Evolutionary conservation across 1,139 yeast species (phyloP), one percentile per base, ranked within the genome.

Genomic region (Taiozyma sp.): DNA sequence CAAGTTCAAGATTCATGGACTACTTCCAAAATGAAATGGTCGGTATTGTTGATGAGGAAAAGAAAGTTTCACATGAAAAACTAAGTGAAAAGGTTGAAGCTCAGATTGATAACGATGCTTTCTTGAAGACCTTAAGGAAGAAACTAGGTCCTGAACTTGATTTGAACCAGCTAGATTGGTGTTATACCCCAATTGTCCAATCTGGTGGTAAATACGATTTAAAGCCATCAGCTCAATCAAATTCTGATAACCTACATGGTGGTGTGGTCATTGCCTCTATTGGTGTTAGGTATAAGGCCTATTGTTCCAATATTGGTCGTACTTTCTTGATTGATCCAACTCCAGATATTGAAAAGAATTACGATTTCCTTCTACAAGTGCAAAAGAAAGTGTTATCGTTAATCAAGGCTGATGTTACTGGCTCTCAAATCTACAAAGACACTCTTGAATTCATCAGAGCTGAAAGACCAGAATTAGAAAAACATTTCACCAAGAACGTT

Each of bases 291-390:
- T 93, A 90, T 71, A 88, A 85, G 65, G 83, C 88, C 43, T 93
- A 93, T 68, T 89, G 97, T 68, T 85, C 97, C 4, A 89, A 88
- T 62, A 74, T 91, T 48, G 93, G 86, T 13, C 79, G 99, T 68
- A 88, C 97, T 1, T 93, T 88, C 62, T 74, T 93, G 64, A 88
- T 93, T 63, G 96, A 90, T 65, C 98, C 98, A 13, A 79, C 95
- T 6, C 79, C 81, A 50, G 84, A 81, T 56, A 84, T 89, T 75
- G 95, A 87, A 58, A 73, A 74, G 47, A 85, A 88, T 67, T 93
- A 91, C 67, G 93, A 86, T 54, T 83, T 88, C 60, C 72, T 91
- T 58, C 69, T 88, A 49, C 75, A 76, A 47, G 77, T 90, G 53
- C 95, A 88, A 66, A 72, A 74, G 48, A 81, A 84, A 62, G 77